These are phyloP conservation scores for Favolaschia claudopus DNA, from an alignment of 768 basidiomycete species.

Conservation along the genomic window DNA sequence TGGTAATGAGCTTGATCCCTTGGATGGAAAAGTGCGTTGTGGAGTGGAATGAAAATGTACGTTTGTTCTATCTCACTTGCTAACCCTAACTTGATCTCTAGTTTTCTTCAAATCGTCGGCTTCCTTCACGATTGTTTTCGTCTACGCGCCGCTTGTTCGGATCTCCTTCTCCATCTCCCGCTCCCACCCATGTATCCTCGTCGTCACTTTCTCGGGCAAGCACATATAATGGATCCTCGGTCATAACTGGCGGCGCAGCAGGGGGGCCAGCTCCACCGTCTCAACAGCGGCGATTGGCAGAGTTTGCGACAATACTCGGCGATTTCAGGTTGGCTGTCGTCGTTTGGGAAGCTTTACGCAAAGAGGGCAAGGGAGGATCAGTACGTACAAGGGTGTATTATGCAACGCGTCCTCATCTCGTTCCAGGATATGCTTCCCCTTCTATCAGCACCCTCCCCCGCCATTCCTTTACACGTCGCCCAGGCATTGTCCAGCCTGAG, in stretches of 20 bases:
- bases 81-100: constrained; percentile 34
- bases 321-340: constrained; percentile 85
- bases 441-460: constrained; percentile 70
- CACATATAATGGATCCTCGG: constrained; percentile 42
- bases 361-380: constrained; percentile 88
- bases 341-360: constrained; percentile 88
- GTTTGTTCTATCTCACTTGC: constrained; percentile 21
- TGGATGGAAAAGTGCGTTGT: constrained; percentile 97
- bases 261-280: constrained; percentile 51
- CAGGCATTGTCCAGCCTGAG: constrained; percentile 63
- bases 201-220: constrained; percentile 51
- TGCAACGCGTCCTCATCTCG: no score
- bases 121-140: constrained; percentile 87
- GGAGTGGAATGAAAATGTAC: constrained; percentile 91
- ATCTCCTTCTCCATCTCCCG: constrained; percentile 58
- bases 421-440: constrained; percentile 83
- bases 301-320: constrained; percentile 92
- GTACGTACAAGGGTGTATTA: no score
- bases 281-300: constrained; percentile 88
- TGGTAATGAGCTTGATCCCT: constrained; percentile 88
- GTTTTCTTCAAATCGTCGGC: constrained; percentile 76
- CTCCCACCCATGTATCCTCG: constrained; percentile 44
- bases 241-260: constrained; percentile 25
- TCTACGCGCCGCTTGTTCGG: constrained; percentile 88
- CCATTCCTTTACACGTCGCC: constrained; percentile 64